A percentile compares a stretch with the other conserved stretches of the same genome.
These are phyloP conservation scores for Russula earlei DNA, from an alignment of 768 basidiomycete species.

Conservation along the genomic window DNA sequence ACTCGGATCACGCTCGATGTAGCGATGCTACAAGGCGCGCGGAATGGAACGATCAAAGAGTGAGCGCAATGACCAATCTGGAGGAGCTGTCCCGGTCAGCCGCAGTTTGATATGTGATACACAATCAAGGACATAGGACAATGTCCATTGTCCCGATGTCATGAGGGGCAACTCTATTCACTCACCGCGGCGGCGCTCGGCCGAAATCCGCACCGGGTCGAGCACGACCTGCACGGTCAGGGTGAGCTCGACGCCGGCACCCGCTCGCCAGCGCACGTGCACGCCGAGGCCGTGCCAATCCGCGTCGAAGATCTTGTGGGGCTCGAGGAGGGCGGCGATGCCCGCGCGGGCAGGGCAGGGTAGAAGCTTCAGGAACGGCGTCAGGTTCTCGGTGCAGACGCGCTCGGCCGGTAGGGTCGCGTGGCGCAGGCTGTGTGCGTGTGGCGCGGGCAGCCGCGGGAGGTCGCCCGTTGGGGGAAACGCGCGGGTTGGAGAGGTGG, in stretches of 20 bases:
- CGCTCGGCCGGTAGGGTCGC: constrained; percentile 73
- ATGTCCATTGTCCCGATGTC: no score
- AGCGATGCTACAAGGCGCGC: constrained; percentile 63
- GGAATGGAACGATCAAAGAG: constrained; percentile 60
- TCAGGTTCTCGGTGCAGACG: constrained; percentile 97
- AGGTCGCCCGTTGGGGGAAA: constrained; percentile 21
- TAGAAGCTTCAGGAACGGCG: constrained; percentile 88
- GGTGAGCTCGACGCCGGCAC: constrained; percentile 48
- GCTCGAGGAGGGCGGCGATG: constrained; percentile 73
- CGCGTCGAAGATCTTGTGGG: constrained; percentile 80
- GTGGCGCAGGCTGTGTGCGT: constrained; percentile 49
- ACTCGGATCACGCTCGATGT: constrained; percentile 46
- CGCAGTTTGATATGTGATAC: no score
- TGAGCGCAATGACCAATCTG: constrained; percentile 67
- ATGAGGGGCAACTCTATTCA: no score
- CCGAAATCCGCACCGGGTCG: constrained; percentile 57
- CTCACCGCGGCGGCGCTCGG: constrained; percentile 47
- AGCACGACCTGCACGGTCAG: constrained; percentile 69
- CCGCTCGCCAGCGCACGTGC: constrained; percentile 54
- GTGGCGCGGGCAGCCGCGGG: constrained; percentile 25
- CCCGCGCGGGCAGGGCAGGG: constrained; percentile 90
- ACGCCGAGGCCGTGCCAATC: constrained; percentile 87
- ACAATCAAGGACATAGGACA: no score
- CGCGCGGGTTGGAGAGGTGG: constrained; percentile 50
- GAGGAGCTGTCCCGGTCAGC: background rate